Evolutionary conservation across 768 basidiomycete genomes (phyloP).

Genomic region (Kwoniella mangroviensis): DNA sequence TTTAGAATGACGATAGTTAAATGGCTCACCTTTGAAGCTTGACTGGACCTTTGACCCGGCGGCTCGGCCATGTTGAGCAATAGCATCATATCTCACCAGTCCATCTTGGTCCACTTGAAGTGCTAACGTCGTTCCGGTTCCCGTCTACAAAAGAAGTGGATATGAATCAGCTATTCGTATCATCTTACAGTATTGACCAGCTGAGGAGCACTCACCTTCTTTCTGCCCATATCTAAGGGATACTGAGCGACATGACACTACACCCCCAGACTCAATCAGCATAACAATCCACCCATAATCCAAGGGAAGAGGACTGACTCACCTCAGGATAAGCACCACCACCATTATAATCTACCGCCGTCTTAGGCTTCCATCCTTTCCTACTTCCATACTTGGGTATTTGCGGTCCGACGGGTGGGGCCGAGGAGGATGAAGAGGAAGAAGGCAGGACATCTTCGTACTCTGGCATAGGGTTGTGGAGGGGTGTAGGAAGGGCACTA

Average conservation of each 20-base stretch:
- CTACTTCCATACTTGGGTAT: slow-evolving; percentile 87
- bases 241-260: slow-evolving; percentile 98
- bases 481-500: slow-evolving; percentile 55
- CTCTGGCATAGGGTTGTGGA: slow-evolving; percentile 43
- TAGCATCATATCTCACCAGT: slow-evolving; percentile 94
- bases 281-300: not conserved
- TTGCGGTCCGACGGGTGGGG: slow-evolving; percentile 52
- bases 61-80: slow-evolving; percentile 92
- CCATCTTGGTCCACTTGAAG: slow-evolving; percentile 96
- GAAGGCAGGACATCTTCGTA: slow-evolving; percentile 39
- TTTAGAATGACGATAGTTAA: not conserved
- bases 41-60: slow-evolving; percentile 85
- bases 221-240: slow-evolving; percentile 90
- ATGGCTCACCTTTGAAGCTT: slow-evolving; percentile 73
- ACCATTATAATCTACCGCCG: slow-evolving; percentile 80
- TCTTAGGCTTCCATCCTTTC: slow-evolving; percentile 79
- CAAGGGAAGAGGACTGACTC: slow-evolving; percentile 20
- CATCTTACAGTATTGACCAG: not conserved
- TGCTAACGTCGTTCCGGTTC: slow-evolving; percentile 91
- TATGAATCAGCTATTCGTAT: not conserved
- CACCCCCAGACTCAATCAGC: slow-evolving; percentile 61
- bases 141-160: slow-evolving; percentile 63
- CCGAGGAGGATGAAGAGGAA: slow-evolving; percentile 7
- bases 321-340: slow-evolving; percentile 55
- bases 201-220: slow-evolving; percentile 82